These are phyloP conservation scores for Edaphochlamys debaryana DNA, from an alignment of 139 green algal species.

Conservation along the genomic window DNA sequence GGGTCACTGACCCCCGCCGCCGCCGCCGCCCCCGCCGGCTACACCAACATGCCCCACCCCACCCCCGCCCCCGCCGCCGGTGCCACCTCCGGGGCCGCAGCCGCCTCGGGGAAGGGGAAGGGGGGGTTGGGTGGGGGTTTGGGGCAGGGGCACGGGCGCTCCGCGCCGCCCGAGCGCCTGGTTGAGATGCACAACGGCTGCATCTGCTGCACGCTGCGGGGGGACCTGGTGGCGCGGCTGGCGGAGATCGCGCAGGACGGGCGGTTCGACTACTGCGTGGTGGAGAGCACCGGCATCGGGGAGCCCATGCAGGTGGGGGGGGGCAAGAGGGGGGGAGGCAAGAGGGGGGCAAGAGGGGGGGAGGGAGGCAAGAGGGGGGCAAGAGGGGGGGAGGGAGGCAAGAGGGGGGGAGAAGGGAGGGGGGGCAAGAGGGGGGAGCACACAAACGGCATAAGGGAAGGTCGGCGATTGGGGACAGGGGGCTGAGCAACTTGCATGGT, in stretches of 20 bases:
- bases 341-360: no score
- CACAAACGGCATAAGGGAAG: no score
- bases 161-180: slow-evolving; percentile 56
- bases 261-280: slow-evolving; percentile 80
- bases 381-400: no score
- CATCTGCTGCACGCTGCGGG: slow-evolving; percentile 89
- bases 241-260: slow-evolving; percentile 55
- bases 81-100: not conserved
- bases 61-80: not conserved
- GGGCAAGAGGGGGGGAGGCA: no score
- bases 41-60: no score
- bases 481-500: no score
- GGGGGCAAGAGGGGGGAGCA: no score
- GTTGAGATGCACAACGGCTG: slow-evolving; percentile 85
- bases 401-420: no score
- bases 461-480: no score
- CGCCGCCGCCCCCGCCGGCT: not conserved
- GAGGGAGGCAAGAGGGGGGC: no score
- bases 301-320: slow-evolving; percentile 75
- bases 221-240: slow-evolving; percentile 79
- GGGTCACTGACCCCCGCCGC: slow-evolving; percentile 31
- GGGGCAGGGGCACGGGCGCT: not conserved
- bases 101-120: not conserved
- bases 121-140: no score
- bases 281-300: slow-evolving; percentile 84